A percentile compares a stretch with the other conserved stretches of the same genome.
Conservation (phyloP, 148 eudicot species). For the Dianthus caryophyllus region DNA sequence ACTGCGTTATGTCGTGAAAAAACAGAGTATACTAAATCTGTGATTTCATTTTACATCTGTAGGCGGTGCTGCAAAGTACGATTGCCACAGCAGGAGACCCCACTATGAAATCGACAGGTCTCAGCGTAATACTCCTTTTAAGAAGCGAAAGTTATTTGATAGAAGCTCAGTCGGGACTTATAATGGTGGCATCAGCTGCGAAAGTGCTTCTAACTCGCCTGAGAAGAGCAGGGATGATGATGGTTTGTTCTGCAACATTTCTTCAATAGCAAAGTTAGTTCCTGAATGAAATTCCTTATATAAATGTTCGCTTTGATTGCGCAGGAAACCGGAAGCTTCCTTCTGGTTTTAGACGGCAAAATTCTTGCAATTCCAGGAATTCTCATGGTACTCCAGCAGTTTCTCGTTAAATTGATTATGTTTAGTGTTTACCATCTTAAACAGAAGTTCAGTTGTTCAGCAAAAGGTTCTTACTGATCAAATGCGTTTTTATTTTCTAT, state of each 20-base stretch:
- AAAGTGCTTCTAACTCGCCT: slow-evolving; percentile 74
- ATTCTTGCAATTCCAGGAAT: slow-evolving; percentile 45
- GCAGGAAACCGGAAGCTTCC: slow-evolving; percentile 48
- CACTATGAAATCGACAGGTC: slow-evolving; percentile 47
- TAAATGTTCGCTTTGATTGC: slow-evolving; percentile 2
- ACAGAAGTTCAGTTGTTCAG: neutral
- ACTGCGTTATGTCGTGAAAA: too few species aligned
- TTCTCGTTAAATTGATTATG: neutral
- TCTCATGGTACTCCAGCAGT: slow-evolving; percentile 43
- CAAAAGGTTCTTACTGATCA: slow-evolving; percentile 16
- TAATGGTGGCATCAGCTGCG: slow-evolving; percentile 67
- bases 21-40: neutral
- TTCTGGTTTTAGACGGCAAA: slow-evolving; percentile 42
- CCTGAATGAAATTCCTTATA: too few species aligned
- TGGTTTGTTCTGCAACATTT: slow-evolving; percentile 39
- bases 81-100: slow-evolving; percentile 44
- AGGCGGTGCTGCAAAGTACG: slow-evolving; percentile 50
- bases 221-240: slow-evolving; percentile 43
- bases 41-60: neutral
- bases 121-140: slow-evolving; percentile 52
- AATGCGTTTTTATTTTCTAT: slow-evolving; percentile 21
- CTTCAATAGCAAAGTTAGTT: neutral
- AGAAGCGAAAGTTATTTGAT: slow-evolving; percentile 65
- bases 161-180: slow-evolving; percentile 42
- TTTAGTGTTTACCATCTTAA: neutral